These are phyloP conservation scores for Skeletonema grethae DNA, from an alignment of 108 stramenopile genomes.

Conservation along the genomic window DNA sequence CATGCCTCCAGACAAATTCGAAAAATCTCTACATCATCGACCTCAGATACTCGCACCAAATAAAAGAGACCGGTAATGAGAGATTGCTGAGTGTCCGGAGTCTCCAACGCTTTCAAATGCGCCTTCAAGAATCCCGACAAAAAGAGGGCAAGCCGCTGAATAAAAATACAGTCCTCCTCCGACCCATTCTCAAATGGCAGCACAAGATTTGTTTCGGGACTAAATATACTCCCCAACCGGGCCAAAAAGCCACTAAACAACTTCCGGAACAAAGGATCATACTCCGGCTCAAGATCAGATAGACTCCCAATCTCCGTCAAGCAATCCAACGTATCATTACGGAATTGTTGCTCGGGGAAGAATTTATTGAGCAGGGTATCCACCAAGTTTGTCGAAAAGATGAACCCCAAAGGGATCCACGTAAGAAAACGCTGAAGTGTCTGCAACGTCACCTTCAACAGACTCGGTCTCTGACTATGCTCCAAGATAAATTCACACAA, in stretches of 20 bases:
- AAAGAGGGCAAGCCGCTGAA: slow-evolving; percentile 95
- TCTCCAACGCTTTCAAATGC: slow-evolving; percentile 89
- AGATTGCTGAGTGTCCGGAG: slow-evolving; percentile 78
- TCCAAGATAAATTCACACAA: slow-evolving; percentile 97
- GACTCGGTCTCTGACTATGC: slow-evolving; percentile 78
- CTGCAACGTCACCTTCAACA: slow-evolving; percentile 91
- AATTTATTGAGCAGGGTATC: slow-evolving; percentile 91
- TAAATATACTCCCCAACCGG: slow-evolving; percentile 76
- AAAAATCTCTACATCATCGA: slow-evolving; percentile 97
- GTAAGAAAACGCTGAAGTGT: slow-evolving; percentile 96
- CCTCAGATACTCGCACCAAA: slow-evolving; percentile 93
- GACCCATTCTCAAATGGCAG: slow-evolving; percentile 87
- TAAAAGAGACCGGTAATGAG: slow-evolving; percentile 93
- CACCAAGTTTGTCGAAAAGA: slow-evolving; percentile 96
- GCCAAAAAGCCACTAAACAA: slow-evolving; percentile 83
- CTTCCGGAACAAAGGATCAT: slow-evolving; percentile 87
- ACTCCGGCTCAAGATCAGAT: slow-evolving; percentile 87
- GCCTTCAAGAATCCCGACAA: slow-evolving; percentile 90
- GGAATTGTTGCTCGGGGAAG: slow-evolving; percentile 89
- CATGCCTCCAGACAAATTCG: slow-evolving; percentile 98
- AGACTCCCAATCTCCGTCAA: slow-evolving; percentile 97
- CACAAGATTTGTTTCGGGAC: slow-evolving; percentile 84
- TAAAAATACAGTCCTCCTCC: slow-evolving; percentile 93
- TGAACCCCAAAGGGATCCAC: slow-evolving; percentile 98
- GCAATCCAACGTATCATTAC: slow-evolving; percentile 95